Percentiles rank a stretch among this genome's conserved stretches.
Conservation (phyloP, 2,329 filamentous ascomycete genomes). For the Claviceps monticola region DNA sequence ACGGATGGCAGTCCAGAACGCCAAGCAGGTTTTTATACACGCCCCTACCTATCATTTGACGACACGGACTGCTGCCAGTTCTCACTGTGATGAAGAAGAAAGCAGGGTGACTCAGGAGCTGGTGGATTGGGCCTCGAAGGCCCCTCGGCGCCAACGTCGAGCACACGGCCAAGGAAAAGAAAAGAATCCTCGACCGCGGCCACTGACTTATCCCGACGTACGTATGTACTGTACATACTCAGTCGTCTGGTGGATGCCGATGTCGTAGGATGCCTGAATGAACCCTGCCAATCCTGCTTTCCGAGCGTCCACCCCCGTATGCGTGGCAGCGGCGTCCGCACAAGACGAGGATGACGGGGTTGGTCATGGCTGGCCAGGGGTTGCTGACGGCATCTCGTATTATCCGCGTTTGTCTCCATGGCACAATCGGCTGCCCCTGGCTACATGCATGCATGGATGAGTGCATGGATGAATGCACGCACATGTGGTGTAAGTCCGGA, state of each 20-base stretch:
- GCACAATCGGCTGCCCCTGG: not conserved
- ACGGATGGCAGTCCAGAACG: not conserved
- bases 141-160: not conserved
- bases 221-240: not conserved
- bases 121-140: not conserved
- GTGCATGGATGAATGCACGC: not conserved
- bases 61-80: not conserved
- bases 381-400: constrained; percentile 9
- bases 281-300: not conserved
- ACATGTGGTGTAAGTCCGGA: not conserved
- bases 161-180: not conserved
- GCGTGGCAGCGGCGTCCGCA: not conserved
- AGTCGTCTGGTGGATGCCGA: constrained; percentile 1
- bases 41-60: not conserved
- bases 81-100: not conserved
- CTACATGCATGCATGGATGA: not conserved
- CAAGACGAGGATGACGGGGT: not conserved
- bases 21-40: not conserved
- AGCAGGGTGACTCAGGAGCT: not conserved
- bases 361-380: constrained; percentile 5
- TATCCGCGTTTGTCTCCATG: not conserved
- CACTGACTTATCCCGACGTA: not conserved
- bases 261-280: not conserved
- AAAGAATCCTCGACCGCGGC: not conserved
- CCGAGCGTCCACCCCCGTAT: not conserved